Evolutionary conservation across 192 early-diverging fungal species (phyloP), one percentile per base, ranked within the genome.

Genomic region (Phlyctochytrium planicorne): DNA sequence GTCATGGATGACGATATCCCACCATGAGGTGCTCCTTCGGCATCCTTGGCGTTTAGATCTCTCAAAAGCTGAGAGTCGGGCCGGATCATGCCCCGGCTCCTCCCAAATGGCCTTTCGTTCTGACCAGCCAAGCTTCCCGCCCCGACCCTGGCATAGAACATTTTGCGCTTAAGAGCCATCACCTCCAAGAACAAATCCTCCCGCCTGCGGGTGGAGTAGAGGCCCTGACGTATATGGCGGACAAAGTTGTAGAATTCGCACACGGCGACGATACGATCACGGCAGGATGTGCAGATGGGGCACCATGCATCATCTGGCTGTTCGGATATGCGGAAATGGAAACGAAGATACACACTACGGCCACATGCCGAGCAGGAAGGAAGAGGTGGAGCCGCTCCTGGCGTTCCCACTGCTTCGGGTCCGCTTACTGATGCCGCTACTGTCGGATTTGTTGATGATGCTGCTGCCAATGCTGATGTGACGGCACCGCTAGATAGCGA

Each of bases 161-260:
- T 98, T 66, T 88, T 87, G 17, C 94, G 80, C 32, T 94, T 89
- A 66, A 95, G 77, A 20, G 89, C 87, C 55, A 95, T 80, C 16
- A 89, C 85, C 70, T 98, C 95, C 30, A 85, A 74, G 75, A 92
- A 96, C 31, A 97, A 65, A 57, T 96, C 94, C 66, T 84, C 83
- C 29, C 86, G 81, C 0, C 82, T 76, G 40, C 93, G 84, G 59
- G 83, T 89, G 23, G 86, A 84, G 75, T 91, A 97, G 33, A 93
- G 81, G 0, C 95, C 94, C 65, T 93, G 91, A 62, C 91, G 85
- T 36, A 97, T 78, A 63, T 97, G 92, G 32, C 94, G 87, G 40
- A 96, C 88, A 80, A 97, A 96, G 29, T 90, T 88, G 80, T 97
- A 98, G 71, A 98, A 98, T 68, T 98, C 97, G 69, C 93, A 93